These are phyloP conservation scores for Mortierella sp. DNA, from an alignment of 371 early-diverging fungal genomes.

Conservation along the genomic window DNA sequence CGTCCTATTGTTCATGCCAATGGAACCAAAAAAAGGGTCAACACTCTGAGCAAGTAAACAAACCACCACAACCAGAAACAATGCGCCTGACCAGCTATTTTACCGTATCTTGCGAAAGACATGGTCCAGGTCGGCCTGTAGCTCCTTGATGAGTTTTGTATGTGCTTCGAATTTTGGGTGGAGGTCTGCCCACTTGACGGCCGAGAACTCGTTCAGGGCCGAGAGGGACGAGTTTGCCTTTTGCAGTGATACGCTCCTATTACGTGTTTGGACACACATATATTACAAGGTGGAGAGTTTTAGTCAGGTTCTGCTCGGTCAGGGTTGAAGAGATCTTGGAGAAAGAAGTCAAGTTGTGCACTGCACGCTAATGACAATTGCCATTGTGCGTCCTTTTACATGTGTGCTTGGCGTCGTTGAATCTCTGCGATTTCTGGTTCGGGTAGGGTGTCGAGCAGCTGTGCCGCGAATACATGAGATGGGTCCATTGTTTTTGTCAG, in stretches of 20 bases:
- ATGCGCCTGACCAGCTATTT: neutral
- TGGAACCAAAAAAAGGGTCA: neutral
- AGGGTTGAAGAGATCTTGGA: too few relatives aligned
- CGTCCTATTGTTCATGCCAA: neutral
- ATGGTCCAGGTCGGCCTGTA: conserved; percentile 44
- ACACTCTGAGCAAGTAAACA: neutral
- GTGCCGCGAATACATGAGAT: conserved; percentile 36
- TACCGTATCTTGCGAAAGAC: conserved; percentile 55
- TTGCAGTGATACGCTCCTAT: conserved; percentile 40
- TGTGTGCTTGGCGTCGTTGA: conserved; percentile 41
- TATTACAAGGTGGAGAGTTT: too few relatives aligned
- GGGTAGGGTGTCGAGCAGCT: conserved; percentile 39
- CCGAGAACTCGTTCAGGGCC: conserved; percentile 53
- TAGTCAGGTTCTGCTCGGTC: too few relatives aligned
- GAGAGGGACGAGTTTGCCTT: conserved; percentile 40
- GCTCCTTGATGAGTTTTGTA: conserved; percentile 43
- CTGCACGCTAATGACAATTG: too few relatives aligned
- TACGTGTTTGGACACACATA: neutral
- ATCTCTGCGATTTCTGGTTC: conserved; percentile 50
- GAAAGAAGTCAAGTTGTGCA: too few relatives aligned
- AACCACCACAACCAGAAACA: neutral
- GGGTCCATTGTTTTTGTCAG: conserved; percentile 30
- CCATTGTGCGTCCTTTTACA: conserved; percentile 19
- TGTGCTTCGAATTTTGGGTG: conserved; percentile 53
- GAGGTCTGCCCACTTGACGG: conserved; percentile 49